Percentiles rank a stretch among this genome's conserved stretches.
These are phyloP conservation scores for Mycocentrospora acerina DNA, from an alignment of 2,329 filamentous ascomycete species.

Conservation along the genomic window DNA sequence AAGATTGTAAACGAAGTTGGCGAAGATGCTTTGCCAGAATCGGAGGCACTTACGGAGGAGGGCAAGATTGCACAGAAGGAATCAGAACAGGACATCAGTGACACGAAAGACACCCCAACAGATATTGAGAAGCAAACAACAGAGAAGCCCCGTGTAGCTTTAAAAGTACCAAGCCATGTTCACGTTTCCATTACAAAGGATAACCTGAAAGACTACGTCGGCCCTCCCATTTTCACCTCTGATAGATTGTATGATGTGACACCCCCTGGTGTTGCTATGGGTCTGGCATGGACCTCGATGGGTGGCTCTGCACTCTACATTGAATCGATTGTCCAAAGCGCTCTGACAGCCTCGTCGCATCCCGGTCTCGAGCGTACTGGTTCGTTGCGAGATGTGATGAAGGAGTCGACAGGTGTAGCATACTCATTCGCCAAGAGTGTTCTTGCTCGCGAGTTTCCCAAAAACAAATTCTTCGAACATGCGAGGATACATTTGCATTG, in stretches of 20 bases:
- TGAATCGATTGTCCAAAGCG: constrained; percentile 89
- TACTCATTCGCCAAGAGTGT: constrained; percentile 94
- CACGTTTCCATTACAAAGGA: constrained; percentile 84
- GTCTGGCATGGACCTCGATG: constrained; percentile 96
- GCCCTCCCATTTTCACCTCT: constrained; percentile 91
- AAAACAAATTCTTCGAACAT: constrained; percentile 95
- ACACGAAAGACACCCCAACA: constrained; percentile 63
- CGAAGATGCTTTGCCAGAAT: constrained; percentile 78
- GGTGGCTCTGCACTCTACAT: constrained; percentile 96
- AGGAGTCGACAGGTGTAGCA: constrained; percentile 91
- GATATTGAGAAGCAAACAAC: constrained; percentile 61
- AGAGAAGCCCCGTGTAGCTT: constrained; percentile 68
- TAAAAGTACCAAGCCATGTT: constrained; percentile 83
- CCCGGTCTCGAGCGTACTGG: constrained; percentile 88
- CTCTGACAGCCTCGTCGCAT: constrained; percentile 70
- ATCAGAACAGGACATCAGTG: constrained; percentile 64
- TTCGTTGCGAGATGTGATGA: constrained; percentile 96
- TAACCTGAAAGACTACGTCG: constrained; percentile 94
- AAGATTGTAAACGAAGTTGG: constrained; percentile 96
- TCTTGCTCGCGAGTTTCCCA: constrained; percentile 79
- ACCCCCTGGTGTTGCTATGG: constrained; percentile 94
- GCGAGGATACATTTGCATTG: constrained; percentile 95
- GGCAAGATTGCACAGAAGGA: constrained; percentile 77
- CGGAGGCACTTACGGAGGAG: constrained; percentile 79
- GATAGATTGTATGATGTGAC: constrained; percentile 93